Evolutionary conservation across 78 protist genomes (phyloP).

Genomic region (Speleostelium caveatum): DNA sequence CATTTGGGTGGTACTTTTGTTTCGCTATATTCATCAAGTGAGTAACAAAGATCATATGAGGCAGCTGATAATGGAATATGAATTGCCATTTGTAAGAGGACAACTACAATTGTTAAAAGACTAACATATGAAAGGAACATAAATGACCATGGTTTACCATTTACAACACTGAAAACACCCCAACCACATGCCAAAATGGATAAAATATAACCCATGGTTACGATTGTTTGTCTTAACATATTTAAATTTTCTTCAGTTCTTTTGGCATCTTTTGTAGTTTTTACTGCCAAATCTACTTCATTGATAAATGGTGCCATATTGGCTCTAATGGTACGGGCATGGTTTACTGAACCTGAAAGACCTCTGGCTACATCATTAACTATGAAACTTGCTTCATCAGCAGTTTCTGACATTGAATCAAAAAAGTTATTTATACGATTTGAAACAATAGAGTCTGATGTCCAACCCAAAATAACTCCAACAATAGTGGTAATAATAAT

Average conservation of each 20-base stretch:
- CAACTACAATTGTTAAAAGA: conserved; percentile 2
- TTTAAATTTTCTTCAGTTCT: conserved; percentile 29
- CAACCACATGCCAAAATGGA: conserved; percentile 47
- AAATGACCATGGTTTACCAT: conserved; percentile 66
- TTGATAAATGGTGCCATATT: background rate
- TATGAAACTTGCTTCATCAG: conserved; percentile 18
- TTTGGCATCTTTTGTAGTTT: background rate
- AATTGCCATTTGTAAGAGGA: conserved; percentile 1
- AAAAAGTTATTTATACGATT: conserved; percentile 26
- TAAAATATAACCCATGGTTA: conserved; percentile 42
- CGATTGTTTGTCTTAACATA: conserved; percentile 12
- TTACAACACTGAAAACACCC: conserved; percentile 49
- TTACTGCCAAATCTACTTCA: background rate
- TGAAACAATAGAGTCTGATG: conserved; percentile 8
- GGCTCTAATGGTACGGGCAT: background rate
- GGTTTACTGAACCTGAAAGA: conserved; percentile 15
- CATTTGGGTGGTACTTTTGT: conserved; percentile 11
- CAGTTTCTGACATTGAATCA: background rate
- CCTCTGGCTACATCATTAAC: background rate
- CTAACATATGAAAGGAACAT: conserved; percentile 33
- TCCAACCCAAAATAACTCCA: conserved; percentile 26
- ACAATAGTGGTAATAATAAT: conserved; percentile 33
- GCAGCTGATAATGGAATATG: conserved; percentile 58
- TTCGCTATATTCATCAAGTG: conserved; percentile 1
- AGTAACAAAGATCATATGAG: conserved; percentile 26